Conservation (phyloP, 164 flowering plant genomes). For the Cinnamomum micranthum region DNA sequence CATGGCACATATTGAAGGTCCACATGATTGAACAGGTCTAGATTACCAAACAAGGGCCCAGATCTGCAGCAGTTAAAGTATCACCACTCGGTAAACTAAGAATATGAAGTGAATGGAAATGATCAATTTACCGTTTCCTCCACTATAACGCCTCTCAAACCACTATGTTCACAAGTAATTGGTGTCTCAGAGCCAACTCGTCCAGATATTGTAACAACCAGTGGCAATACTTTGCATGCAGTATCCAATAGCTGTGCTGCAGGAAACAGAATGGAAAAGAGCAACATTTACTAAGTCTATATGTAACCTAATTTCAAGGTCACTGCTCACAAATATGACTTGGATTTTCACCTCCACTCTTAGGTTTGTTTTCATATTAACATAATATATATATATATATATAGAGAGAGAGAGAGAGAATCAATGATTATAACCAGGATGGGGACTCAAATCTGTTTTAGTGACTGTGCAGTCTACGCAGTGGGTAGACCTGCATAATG, state of each 20-base stretch:
- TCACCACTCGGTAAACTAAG: background rate
- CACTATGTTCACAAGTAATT: conserved; percentile 77
- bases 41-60: background rate
- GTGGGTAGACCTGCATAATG: background rate
- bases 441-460: background rate
- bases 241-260: conserved; percentile 77
- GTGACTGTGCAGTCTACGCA: background rate
- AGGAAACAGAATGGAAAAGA: conserved; percentile 10
- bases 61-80: background rate
- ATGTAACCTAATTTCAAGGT: background rate
- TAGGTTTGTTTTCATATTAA: background rate
- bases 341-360: background rate
- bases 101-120: background rate
- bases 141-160: conserved; percentile 86
- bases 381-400: no score
- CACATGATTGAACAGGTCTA: background rate
- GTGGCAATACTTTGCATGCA: conserved; percentile 72
- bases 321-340: background rate
- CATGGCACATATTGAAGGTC: background rate
- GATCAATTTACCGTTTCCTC: conserved; percentile 77
- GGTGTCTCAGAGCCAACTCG: conserved; percentile 93
- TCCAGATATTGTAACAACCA: conserved; percentile 86
- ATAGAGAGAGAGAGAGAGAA: background rate
- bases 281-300: conserved; percentile 1
- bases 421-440: background rate